These are phyloP conservation scores for Saccharomycopsis sp. DNA, from an alignment of 805 yeast species.

Conservation along the genomic window DNA sequence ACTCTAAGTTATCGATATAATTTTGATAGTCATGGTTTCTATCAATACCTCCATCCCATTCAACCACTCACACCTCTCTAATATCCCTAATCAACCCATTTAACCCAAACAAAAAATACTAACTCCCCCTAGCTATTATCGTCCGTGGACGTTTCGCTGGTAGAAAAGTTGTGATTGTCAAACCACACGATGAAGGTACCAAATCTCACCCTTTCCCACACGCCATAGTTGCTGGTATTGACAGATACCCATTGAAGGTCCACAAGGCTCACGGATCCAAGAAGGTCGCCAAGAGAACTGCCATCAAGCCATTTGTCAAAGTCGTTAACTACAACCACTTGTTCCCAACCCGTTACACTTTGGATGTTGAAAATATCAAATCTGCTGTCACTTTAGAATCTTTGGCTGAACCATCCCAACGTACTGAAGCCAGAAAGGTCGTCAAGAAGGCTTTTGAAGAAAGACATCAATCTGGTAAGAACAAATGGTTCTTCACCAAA, in stretches of 20 bases:
- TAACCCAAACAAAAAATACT: conserved; percentile 1
- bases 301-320: conserved; percentile 98
- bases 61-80: too few relatives aligned
- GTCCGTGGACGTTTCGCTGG: conserved; percentile 99
- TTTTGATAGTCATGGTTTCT: too few relatives aligned
- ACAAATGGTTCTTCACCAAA: conserved; percentile 99
- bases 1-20: too few relatives aligned
- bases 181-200: conserved; percentile 98
- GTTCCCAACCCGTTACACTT: conserved; percentile 99
- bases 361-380: conserved; percentile 95
- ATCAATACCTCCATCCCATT: too few relatives aligned
- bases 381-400: conserved; percentile 86
- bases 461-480: conserved; percentile 99
- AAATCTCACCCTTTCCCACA: conserved; percentile 98
- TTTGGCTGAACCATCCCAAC: conserved; percentile 94
- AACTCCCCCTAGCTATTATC: conserved; percentile 67
- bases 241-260: conserved; percentile 96
- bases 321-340: conserved; percentile 99
- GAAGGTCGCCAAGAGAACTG: conserved; percentile 95
- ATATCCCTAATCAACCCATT: too few relatives aligned
- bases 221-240: conserved; percentile 99
- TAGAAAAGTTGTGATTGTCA: conserved; percentile 98
- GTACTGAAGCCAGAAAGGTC: conserved; percentile 98
- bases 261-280: conserved; percentile 92
- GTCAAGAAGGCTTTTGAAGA: conserved; percentile 99